Base-by-base conservation (phyloP, 768 basidiomycete species). In the Suillus weaverae region DNA sequence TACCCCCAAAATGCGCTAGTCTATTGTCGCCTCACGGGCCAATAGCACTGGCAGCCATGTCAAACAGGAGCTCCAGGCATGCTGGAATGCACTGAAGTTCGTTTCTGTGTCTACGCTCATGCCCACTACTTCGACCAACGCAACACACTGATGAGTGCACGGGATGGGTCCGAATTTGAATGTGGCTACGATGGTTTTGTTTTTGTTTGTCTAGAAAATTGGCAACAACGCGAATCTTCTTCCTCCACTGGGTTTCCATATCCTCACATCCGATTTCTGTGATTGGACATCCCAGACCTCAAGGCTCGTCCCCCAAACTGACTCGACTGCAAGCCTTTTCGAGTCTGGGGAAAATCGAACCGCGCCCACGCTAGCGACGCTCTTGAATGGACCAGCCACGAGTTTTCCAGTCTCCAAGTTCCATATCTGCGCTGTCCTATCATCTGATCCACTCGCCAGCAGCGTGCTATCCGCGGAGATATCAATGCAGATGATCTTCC, bases 241-340 rank as follows among this genome's bases (percentile, higher is more conserved):
- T 0, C 2, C 0, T 5, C 5, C 1, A 6, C 7, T 5, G 16
- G 3, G 9, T 10, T 20, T 20, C 2, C 18, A 18, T 13, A 26
- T 14, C 6, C 30, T 33, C 9, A 8, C 9, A 33, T 10, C 33
- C 20, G 14, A 32, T 32, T 55, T 35, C 54, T 51, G 30, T 18
- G 50, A 11, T 16, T 41, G 46, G 22, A 48, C 2, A 48, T 48
- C 46, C 46, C 46, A 48, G n/a, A 48, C 10, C 4, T 48, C 46
- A 26, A 48, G 11, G 4, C 22, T 26, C 1, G 5, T 22, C 11
- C 50, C 50, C 7, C 1, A 3, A 11, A 11, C 5, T 30, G 6
- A 50, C 22, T 3, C 14, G 3, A n/a, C 20, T 20, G 53, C 32
- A 5, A 54, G 18, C 32, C 13, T 54, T 20, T 54, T 54, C 10